Base-by-base conservation (phyloP, 2,329 filamentous ascomycete genomes). In the Claviceps digitariae region DNA sequence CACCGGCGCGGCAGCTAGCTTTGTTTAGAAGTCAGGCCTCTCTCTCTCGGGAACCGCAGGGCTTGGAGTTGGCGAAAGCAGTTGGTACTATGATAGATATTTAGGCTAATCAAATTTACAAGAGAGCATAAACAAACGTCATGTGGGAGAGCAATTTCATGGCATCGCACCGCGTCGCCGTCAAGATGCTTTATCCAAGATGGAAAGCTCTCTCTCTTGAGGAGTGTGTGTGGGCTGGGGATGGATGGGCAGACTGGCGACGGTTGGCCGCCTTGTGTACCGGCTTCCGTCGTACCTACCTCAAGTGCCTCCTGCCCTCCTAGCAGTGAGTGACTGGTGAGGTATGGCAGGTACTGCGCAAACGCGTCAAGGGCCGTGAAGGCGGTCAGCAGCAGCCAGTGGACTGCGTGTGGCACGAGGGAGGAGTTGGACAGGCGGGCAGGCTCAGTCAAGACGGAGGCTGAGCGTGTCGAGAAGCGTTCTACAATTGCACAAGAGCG, bases 301-400 rank as follows among this genome's bases (percentile, higher is more conserved):
- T 34, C 8, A 34, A 10, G 31, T 34, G 12, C 31, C 31, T 34
- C 10, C 31, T 34, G 15, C n/a, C n/a, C n/a, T n/a, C n/a, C n/a
- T n/a, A 17, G 8, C 6, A 17, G 36, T 38, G 15, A 12, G 21
- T 27, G n/a, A 12, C 13, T 45, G 20, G 20, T 1, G 12, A 43
- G 41, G 20, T 23, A 43, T 23, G 21, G 23, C 43, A 45, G 13
- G 23, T 29, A 54, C 31, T n/a, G 41, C 41, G 29, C 23, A 15
- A 34, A 47, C 29, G 31, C 44, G 47, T 53, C 15, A 23, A 45
- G 48, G 53, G 36, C 15, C 36, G 36, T n/a, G 5, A 38, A 38
- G 36, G 36, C 53, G 49, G 53, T 54, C 53, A 54, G 49, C 44
- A 50, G 38, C 17, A 15, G n/a, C 5, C 15, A 29, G 15, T 12